Evolutionary conservation across 1,284 basidiomycete genomes (phyloP), one percentile per base, ranked within the genome.

Genomic region (Prillingera fragicola): DNA sequence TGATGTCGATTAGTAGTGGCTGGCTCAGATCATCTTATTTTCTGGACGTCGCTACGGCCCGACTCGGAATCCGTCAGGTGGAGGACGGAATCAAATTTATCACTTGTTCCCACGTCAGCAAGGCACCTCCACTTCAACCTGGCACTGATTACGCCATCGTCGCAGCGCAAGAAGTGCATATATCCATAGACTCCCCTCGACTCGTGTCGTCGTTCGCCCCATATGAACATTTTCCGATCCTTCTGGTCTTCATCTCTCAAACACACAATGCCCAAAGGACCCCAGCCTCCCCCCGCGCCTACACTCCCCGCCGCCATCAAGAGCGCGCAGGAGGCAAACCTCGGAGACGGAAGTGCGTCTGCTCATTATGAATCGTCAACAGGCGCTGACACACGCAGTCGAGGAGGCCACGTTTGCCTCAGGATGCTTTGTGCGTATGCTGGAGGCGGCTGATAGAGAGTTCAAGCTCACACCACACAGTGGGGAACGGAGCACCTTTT

Each of bases 401-500:
- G 80, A 85, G 60, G 71, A 80, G 36, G 84, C 85, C 2, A 85
- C 80, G 0, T 90, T 90, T 59, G 86, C 85, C 4, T 77, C 80
- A 3, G 87, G 79, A n/a, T 87, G 84, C 63, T 74, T 75, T 54
- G 70, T 71, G 47, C 56, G 66, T 53, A 3, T 13, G 10, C 31
- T 31, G 14, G 15, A 22, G 9, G 29, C 21, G 10, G 8, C 9
- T n/a, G 19, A 5, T 19, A 18, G 19, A 26, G 21, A 9, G 17
- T 10, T 33, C 22, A 12, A 8, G 14, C 46, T 45, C 18, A 48
- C 29, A 8, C 14, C n/a, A 13, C 23, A 13, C 38, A 71, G 70
- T 89, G 87, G 87, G 87, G 87, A 26, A 83, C 84, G 21, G 85
- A 89, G 55, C 85, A 90, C 63, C 84, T 89, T 60, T 89, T 89